Conservation (phyloP, 2,329 filamentous ascomycete species). For the Alternaria alternata region DNA sequence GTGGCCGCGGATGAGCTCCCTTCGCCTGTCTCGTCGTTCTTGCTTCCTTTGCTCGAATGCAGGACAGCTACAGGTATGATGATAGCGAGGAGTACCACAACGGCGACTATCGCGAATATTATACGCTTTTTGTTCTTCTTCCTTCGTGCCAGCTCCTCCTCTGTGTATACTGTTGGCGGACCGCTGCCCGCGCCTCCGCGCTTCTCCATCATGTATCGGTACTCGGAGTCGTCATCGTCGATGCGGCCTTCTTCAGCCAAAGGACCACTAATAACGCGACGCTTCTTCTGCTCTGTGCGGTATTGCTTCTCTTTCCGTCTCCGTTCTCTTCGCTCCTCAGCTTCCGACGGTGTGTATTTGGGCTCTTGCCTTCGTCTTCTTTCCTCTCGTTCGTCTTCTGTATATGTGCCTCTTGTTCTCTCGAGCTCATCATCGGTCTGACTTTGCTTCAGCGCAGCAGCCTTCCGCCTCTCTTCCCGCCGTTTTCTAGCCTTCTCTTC, state of each 20-base stretch:
- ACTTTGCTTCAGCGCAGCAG: slow-evolving; percentile 24
- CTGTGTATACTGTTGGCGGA: slow-evolving; percentile 44
- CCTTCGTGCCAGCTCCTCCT: slow-evolving; percentile 50
- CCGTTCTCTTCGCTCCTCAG: slow-evolving; percentile 49
- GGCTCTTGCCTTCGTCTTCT: slow-evolving; percentile 38
- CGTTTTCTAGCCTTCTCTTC: slow-evolving; percentile 35
- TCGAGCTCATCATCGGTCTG: slow-evolving; percentile 36
- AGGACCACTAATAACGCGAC: slow-evolving; percentile 58
- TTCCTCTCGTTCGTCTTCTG: slow-evolving; percentile 43
- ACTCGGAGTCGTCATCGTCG: slow-evolving; percentile 55
- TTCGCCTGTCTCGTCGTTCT: slow-evolving; percentile 32
- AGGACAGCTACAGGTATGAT: slow-evolving; percentile 58
- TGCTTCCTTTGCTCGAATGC: slow-evolving; percentile 54
- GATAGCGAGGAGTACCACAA: slow-evolving; percentile 55
- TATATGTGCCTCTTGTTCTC: slow-evolving; percentile 36
- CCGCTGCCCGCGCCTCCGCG: slow-evolving; percentile 54
- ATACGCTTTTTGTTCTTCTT: slow-evolving; percentile 62
- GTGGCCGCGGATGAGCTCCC: slow-evolving; percentile 26
- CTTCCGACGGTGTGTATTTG: slow-evolving; percentile 50
- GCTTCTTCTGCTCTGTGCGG: slow-evolving; percentile 43
- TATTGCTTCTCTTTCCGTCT: slow-evolving; percentile 52
- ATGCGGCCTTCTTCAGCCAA: slow-evolving; percentile 55
- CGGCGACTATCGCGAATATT: slow-evolving; percentile 49
- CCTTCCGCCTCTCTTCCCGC: slow-evolving; percentile 47
- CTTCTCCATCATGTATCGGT: slow-evolving; percentile 51